Base-by-base conservation (phyloP, 805 yeast genomes). In the Kluyveromyces wickerhamii region DNA sequence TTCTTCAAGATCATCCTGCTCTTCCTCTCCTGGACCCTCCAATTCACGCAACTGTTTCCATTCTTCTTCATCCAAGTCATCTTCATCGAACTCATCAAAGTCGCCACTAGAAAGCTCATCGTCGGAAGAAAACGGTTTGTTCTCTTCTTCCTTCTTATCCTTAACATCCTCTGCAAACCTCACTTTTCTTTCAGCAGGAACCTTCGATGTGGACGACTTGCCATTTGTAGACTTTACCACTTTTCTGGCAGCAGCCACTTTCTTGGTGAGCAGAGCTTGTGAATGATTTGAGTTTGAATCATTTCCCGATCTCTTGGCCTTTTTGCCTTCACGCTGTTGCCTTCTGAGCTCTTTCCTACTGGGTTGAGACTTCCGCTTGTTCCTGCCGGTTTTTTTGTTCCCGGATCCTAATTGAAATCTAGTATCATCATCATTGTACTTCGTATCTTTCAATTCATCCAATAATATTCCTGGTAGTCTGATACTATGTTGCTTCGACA, bases 391-490 rank as follows among this genome's bases (percentile, higher is more conserved):
- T 6, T 57, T 48, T 24, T 46, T 47, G 48, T 59, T 57, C 55
- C 65, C 47, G 59, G 54, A 33, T 4, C 45, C 36, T 30, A 55
- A 63, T 38, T 66, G 51, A 22, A 17, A 30, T 17, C 33, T 21
- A 6, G 14, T 12, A 22, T 30, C 33, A 5, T 20, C n/a, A 23
- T 64, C 60, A 26, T 61, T 63, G 20, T 63, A 71, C 14, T 72
- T 71, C 16, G 49, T 54, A n/a, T 38, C 47, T 44, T 52, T 70
- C 61, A 76, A 61, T 51, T 72, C 73, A 42, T 77, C 79, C 29
- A 76, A 49, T 12, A 75, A 51, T 22, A 56, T 46, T 2, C 77
- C 78, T 2, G 82, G 82, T 15, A 76, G 57, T 38, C 74, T 63
- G 35, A 74, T 74, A n/a, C 65, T 70, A 42, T 70, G 74, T 16